Percentiles rank a stretch among this genome's conserved stretches.
Conservation (phyloP, 2,329 filamentous ascomycete genomes). For the Aspergillus carbonarius region DNA sequence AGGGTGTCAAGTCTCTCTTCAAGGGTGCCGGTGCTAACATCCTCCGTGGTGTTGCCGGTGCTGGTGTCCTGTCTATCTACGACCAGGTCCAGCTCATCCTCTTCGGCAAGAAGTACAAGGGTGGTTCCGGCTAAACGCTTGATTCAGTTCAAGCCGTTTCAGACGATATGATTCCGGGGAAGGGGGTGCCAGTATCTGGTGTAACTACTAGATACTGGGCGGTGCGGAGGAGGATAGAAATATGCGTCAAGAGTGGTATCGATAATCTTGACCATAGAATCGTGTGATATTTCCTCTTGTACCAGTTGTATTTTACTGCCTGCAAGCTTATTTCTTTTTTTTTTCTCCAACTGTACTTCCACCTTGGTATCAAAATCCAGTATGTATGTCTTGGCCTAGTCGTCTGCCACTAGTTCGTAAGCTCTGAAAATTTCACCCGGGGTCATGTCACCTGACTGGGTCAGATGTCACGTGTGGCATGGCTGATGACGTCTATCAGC, state of each 20-base stretch:
- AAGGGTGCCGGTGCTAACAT: slow-evolving; percentile 99
- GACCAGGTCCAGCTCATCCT: slow-evolving; percentile 98
- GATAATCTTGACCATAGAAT: slow-evolving; percentile 47
- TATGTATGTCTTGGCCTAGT: background rate
- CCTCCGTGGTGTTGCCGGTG: slow-evolving; percentile 99
- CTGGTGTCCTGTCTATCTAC: slow-evolving; percentile 99
- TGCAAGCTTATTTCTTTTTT: slow-evolving; percentile 44
- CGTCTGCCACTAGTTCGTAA: background rate
- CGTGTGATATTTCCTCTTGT: slow-evolving; percentile 44
- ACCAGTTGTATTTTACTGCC: slow-evolving; percentile 52
- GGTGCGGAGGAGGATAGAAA: slow-evolving; percentile 38
- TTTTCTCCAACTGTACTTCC: slow-evolving; percentile 34
- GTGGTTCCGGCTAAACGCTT: slow-evolving; percentile 35
- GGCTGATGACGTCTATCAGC: background rate
- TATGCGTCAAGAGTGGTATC: slow-evolving; percentile 44
- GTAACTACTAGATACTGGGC: slow-evolving; percentile 29
- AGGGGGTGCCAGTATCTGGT: slow-evolving; percentile 30
- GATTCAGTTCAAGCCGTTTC: slow-evolving; percentile 19
- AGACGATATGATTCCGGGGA: slow-evolving; percentile 20
- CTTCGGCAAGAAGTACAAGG: slow-evolving; percentile 94
- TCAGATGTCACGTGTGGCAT: background rate
- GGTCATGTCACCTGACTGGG: background rate
- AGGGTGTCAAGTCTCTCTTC: slow-evolving; percentile 99
- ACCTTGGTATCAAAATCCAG: slow-evolving; percentile 1
- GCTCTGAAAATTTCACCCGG: background rate